Percentiles rank a stretch among this genome's conserved stretches.
Evolutionary conservation across 1,284 basidiomycete genomes (phyloP).

Genomic region (Cystobasidium slooffiae): DNA sequence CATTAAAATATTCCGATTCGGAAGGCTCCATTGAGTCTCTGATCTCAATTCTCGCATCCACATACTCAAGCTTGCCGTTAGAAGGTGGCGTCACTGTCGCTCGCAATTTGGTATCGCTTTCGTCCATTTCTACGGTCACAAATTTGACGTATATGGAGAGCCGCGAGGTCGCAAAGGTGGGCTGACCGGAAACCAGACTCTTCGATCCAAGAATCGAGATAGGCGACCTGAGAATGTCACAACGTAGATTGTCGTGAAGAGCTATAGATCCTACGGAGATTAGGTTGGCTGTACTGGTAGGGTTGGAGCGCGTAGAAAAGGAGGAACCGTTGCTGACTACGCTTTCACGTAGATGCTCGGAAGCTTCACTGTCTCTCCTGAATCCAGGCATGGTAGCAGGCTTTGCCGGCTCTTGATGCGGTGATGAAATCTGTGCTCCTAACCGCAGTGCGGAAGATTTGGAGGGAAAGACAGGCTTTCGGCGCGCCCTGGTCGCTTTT

Average conservation of each 20-base stretch:
- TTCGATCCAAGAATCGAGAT: conserved; percentile 21
- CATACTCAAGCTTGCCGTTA: conserved; percentile 28
- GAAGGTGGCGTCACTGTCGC: conserved; percentile 11
- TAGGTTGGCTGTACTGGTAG: neutral
- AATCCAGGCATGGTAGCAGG: neutral
- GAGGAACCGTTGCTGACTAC: neutral
- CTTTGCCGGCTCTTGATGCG: neutral
- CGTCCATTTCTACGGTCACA: conserved; percentile 26
- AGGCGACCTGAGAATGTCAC: conserved; percentile 37
- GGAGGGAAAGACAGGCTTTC: neutral
- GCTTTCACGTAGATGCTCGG: conserved; percentile 5
- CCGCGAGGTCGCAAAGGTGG: conserved; percentile 27
- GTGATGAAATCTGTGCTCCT: neutral
- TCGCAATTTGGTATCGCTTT: conserved; percentile 22
- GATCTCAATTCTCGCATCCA: conserved; percentile 38
- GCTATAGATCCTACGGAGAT: conserved; percentile 36
- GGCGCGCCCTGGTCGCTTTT: neutral
- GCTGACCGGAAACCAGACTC: conserved; percentile 31
- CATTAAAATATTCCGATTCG: conserved; percentile 18
- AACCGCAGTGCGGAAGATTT: neutral
- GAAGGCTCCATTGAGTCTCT: conserved; percentile 29
- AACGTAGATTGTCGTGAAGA: conserved; percentile 36
- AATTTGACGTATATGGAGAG: conserved; percentile 34
- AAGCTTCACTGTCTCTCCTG: neutral
- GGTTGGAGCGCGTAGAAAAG: conserved; percentile 2